Conservation (phyloP, 305 asterid species). For the Fraxinus paxiana region DNA sequence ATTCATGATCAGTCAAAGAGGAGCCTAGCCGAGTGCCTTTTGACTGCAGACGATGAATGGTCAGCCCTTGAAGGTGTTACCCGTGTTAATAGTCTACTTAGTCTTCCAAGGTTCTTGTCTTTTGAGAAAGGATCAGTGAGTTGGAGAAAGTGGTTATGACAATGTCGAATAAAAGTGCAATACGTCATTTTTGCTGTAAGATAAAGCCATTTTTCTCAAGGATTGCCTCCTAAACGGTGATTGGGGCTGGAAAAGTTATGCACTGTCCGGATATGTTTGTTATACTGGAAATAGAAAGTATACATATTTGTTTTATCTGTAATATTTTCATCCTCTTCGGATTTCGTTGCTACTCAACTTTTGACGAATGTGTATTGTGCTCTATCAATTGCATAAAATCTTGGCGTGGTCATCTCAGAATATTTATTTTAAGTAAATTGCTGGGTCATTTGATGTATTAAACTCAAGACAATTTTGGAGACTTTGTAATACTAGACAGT, state of each 20-base stretch:
- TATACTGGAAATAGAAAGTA: background rate
- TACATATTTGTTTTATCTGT: background rate
- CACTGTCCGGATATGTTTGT: background rate
- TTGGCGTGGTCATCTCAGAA: background rate
- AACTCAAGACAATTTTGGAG: background rate
- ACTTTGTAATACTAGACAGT: background rate
- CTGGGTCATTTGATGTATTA: background rate
- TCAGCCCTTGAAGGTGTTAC: constrained; percentile 91
- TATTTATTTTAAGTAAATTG: background rate
- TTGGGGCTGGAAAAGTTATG: background rate
- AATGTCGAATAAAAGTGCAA: background rate
- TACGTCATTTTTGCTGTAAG: background rate
- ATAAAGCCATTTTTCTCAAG: background rate
- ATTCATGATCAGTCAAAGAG: constrained; percentile 65
- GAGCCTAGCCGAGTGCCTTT: constrained; percentile 90
- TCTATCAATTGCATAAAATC: background rate
- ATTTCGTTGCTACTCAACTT: background rate
- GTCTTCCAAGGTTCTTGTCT: constrained; percentile 86
- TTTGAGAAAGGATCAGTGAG: constrained; percentile 50
- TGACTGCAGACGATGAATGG: constrained; percentile 76
- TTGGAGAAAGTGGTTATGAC: constrained; percentile 70
- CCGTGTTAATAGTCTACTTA: constrained; percentile 86
- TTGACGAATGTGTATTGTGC: background rate
- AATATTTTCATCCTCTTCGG: background rate
- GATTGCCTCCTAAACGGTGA: background rate